Percentiles rank a stretch among this genome's conserved stretches.
phyloP scores from a whole-genome alignment of 352 stramenopile genomes.

The Thalassiosira livingstoniorum region DNA sequence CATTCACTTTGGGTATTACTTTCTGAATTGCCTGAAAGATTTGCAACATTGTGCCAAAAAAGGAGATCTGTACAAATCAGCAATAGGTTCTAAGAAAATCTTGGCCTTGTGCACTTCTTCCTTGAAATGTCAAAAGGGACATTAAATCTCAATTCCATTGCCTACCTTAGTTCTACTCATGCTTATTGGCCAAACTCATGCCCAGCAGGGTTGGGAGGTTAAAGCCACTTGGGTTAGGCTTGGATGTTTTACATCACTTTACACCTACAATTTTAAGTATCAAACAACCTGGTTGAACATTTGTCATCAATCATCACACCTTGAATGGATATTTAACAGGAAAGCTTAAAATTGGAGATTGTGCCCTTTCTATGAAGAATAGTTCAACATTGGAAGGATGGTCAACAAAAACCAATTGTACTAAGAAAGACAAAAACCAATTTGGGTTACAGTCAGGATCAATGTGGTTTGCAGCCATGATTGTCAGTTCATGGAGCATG shows the following conservation, averaged over 20 bases:
- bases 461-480: background rate
- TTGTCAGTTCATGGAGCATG: constrained; percentile 49
- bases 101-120: no score
- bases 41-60: no score
- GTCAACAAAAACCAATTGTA: constrained; percentile 15
- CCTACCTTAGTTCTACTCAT: background rate
- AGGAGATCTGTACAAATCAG: no score
- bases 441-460: constrained; percentile 56
- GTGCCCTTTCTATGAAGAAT: constrained; percentile 18
- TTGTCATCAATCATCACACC: constrained; percentile 4
- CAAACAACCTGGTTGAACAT: constrained; percentile 22
- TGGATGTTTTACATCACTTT: constrained; percentile 7
- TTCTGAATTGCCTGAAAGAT: no score
- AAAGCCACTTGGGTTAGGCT: constrained; percentile 14
- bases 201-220: constrained; percentile 2
- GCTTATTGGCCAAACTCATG: constrained; percentile 16
- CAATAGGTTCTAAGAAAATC: no score
- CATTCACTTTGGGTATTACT: no score
- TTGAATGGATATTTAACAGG: constrained; percentile 19
- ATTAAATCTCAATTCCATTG: constrained; percentile 24
- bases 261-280: background rate
- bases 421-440: constrained; percentile 18
- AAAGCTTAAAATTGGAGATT: background rate
- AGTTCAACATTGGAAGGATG: constrained; percentile 21
- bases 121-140: no score